These are phyloP conservation scores for Ascobolus immersus DNA, from an alignment of 495 filamentous ascomycete species.

Conservation along the genomic window DNA sequence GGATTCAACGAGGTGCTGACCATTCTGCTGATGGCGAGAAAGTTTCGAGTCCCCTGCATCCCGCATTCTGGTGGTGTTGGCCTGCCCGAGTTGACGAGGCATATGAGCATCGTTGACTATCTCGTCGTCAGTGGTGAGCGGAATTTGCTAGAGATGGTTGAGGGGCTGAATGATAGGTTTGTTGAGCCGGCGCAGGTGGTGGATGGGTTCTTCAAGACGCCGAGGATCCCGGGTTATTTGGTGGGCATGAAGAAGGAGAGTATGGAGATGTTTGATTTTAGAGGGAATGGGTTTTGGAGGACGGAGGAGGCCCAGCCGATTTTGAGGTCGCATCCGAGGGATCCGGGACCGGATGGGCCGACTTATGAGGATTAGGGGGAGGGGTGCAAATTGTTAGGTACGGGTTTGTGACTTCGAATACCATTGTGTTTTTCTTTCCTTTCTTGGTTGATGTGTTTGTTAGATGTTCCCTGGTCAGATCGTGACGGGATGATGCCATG, in stretches of 20 bases:
- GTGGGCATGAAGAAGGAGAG: conserved; percentile 81
- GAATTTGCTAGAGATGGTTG: conserved; percentile 71
- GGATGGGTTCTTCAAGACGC: conserved; percentile 73
- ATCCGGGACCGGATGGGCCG: conserved; percentile 19
- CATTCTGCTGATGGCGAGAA: conserved; percentile 72
- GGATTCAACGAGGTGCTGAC: conserved; percentile 83
- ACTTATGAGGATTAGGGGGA: no score
- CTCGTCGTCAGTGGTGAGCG: conserved; percentile 61
- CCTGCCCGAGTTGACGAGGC: conserved; percentile 82
- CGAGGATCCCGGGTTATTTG: conserved; percentile 57
- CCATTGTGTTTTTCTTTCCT: no score
- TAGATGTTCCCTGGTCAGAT: no score
- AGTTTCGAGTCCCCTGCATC: conserved; percentile 56
- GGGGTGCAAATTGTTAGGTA: no score
- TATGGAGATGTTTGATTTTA: conserved; percentile 53
- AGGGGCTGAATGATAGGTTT: conserved; percentile 87
- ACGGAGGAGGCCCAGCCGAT: conserved; percentile 42
- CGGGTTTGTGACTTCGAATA: no score
- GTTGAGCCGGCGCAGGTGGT: conserved; percentile 52
- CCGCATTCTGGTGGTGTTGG: conserved; percentile 79
- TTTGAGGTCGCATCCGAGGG: conserved; percentile 21
- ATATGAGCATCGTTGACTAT: conserved; percentile 83
- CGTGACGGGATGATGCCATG: no score
- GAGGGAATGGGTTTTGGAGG: conserved; percentile 63
- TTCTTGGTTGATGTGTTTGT: no score